phyloP scores from a whole-genome alignment of 495 filamentous ascomycete genomes.

The Astrothelium subdiscretum region DNA sequence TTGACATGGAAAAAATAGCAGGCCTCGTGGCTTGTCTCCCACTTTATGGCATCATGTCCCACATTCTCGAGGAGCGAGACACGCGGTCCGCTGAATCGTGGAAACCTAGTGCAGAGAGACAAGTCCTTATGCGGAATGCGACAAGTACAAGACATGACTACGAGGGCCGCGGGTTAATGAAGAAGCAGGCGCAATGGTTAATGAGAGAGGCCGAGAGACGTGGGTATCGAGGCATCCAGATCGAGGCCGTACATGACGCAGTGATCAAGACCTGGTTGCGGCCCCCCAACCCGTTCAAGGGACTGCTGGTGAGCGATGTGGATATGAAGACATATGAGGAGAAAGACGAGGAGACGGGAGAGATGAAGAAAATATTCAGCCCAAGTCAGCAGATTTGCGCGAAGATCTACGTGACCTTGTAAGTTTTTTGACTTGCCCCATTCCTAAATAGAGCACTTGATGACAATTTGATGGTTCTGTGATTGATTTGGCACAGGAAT shows the following conservation, averaged over 20 bases:
- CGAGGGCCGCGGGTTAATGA: slow-evolving; percentile 24
- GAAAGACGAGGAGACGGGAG: slow-evolving; percentile 5
- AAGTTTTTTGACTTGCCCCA: neutral
- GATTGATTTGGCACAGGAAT: neutral
- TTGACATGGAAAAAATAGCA: slow-evolving; percentile 22
- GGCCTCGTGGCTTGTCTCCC: slow-evolving; percentile 25
- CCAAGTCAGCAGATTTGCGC: neutral
- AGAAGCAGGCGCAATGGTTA: slow-evolving; percentile 25
- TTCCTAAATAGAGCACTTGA: neutral
- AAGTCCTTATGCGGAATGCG: slow-evolving; percentile 31
- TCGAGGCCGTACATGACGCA: slow-evolving; percentile 26
- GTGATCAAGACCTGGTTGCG: slow-evolving; percentile 27
- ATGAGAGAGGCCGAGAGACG: slow-evolving; percentile 25
- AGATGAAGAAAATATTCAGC: neutral
- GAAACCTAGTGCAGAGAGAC: slow-evolving; percentile 17
- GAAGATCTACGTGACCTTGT: neutral
- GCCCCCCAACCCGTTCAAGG: slow-evolving; percentile 28
- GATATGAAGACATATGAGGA: slow-evolving; percentile 5
- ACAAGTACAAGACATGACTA: slow-evolving; percentile 27
- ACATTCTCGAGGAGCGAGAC: slow-evolving; percentile 14
- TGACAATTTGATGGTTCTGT: neutral
- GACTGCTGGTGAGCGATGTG: neutral
- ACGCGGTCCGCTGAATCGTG: slow-evolving; percentile 15
- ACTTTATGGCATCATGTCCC: slow-evolving; percentile 20
- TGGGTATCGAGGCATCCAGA: slow-evolving; percentile 30